These are phyloP conservation scores for Tetrahymena malaccensis DNA, from an alignment of 73 alveolate species.

Conservation along the genomic window DNA sequence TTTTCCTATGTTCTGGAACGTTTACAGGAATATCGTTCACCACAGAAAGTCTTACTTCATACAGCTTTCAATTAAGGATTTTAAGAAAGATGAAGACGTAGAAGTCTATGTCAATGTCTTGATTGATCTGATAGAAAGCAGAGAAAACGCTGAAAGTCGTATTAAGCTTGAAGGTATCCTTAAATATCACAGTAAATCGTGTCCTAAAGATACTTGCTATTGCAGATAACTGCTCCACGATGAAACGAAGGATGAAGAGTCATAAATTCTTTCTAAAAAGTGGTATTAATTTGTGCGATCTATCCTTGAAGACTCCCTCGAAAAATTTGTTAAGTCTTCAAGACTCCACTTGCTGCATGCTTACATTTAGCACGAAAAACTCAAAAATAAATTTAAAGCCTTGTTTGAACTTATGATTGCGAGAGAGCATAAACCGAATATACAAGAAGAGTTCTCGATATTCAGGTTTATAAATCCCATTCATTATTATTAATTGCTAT, in stretches of 20 bases:
- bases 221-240: not conserved
- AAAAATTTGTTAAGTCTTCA: conserved; percentile 5
- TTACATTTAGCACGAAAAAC: conserved; percentile 4
- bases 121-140: not conserved
- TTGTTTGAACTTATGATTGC: not conserved
- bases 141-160: not conserved
- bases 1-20: not conserved
- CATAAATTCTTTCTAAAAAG: not conserved
- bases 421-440: not conserved
- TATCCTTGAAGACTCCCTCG: conserved; percentile 3
- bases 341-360: not conserved
- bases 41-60: not conserved
- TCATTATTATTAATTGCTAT: too few species aligned
- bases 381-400: conserved; percentile 25
- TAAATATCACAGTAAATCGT: not conserved
- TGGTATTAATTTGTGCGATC: conserved; percentile 6
- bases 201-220: not conserved
- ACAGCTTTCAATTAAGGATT: not conserved
- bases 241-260: not conserved
- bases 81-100: not conserved
- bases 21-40: not conserved
- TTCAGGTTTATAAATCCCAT: not conserved
- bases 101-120: not conserved
- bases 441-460: conserved; percentile 4
- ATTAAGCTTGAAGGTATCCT: not conserved